Evolutionary conservation across 2,329 filamentous ascomycete genomes (phyloP).

Genomic region (Parastagonospora nodorum): DNA sequence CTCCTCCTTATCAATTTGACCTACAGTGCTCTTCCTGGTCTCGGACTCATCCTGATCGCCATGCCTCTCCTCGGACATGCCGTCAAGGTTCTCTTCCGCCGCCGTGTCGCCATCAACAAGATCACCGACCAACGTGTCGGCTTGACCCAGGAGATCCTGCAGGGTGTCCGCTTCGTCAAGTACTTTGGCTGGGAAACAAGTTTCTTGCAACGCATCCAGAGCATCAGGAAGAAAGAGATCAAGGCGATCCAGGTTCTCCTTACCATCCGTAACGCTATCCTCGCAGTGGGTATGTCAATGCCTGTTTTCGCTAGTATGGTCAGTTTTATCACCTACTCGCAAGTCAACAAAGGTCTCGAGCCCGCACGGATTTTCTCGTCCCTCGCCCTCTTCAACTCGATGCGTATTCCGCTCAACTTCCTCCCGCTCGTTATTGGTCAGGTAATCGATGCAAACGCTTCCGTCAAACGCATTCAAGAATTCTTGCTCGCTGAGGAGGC

Average conservation of each 20-base stretch:
- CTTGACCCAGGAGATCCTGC: conserved; percentile 88
- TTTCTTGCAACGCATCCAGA: conserved; percentile 76
- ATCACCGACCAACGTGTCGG: conserved; percentile 91
- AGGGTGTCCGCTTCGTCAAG: conserved; percentile 92
- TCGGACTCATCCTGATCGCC: conserved; percentile 77
- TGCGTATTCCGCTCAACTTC: conserved; percentile 88
- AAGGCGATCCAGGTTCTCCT: conserved; percentile 81
- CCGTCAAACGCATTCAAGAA: conserved; percentile 82
- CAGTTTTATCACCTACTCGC: conserved; percentile 79
- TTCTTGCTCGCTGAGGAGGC: conserved; percentile 87
- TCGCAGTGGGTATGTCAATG: conserved; percentile 81
- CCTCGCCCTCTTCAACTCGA: conserved; percentile 87
- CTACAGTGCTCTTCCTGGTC: conserved; percentile 88
- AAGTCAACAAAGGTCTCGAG: conserved; percentile 68
- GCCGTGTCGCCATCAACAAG: conserved; percentile 84
- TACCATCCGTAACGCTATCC: conserved; percentile 82
- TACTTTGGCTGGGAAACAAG: conserved; percentile 94
- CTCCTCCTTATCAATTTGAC: conserved; percentile 84
- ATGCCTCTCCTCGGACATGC: conserved; percentile 78
- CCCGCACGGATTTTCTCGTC: conserved; percentile 90
- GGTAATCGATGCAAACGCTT: conserved; percentile 86
- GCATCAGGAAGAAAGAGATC: conserved; percentile 78
- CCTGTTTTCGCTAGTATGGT: conserved; percentile 96
- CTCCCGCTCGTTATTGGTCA: conserved; percentile 88
- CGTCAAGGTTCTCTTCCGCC: conserved; percentile 75